Evolutionary conservation across 2,329 filamentous ascomycete species (phyloP).

Genomic region (Colletotrichum musae): DNA sequence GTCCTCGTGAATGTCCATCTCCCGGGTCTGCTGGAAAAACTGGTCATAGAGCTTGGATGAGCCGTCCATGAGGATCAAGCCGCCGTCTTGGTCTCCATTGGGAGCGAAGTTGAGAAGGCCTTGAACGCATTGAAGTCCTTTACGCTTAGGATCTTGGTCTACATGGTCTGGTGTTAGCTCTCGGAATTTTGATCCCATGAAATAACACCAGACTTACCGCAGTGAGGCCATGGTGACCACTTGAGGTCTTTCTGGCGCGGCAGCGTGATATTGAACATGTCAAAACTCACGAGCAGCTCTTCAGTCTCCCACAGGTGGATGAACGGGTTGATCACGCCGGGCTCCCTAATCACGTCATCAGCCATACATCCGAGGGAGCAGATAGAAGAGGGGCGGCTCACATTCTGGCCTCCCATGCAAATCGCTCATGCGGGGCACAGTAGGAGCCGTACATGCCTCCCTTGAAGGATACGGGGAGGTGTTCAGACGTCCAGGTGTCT

Average conservation of each 20-base stretch:
- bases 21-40: constrained; percentile 54
- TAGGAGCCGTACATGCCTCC: constrained; percentile 60
- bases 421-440: constrained; percentile 57
- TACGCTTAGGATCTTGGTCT: constrained; percentile 54
- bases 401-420: constrained; percentile 59
- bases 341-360: constrained; percentile 45
- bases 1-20: constrained; percentile 46
- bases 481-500: constrained; percentile 58
- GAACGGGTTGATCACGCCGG: constrained; percentile 56
- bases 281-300: constrained; percentile 47
- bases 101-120: constrained; percentile 61
- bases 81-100: constrained; percentile 61
- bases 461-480: constrained; percentile 60
- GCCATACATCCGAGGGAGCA: neutral
- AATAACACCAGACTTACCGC: neutral
- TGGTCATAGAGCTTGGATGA: constrained; percentile 57
- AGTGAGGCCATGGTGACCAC: constrained; percentile 31
- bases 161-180: neutral
- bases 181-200: fast-evolving
- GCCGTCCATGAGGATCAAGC: constrained; percentile 60
- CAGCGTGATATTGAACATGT: constrained; percentile 57
- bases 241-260: constrained; percentile 46
- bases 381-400: neutral
- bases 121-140: constrained; percentile 51
- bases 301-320: constrained; percentile 55